Evolutionary conservation across 129 eudicot species (phyloP).

Genomic region (Oenanthe sinensis): DNA sequence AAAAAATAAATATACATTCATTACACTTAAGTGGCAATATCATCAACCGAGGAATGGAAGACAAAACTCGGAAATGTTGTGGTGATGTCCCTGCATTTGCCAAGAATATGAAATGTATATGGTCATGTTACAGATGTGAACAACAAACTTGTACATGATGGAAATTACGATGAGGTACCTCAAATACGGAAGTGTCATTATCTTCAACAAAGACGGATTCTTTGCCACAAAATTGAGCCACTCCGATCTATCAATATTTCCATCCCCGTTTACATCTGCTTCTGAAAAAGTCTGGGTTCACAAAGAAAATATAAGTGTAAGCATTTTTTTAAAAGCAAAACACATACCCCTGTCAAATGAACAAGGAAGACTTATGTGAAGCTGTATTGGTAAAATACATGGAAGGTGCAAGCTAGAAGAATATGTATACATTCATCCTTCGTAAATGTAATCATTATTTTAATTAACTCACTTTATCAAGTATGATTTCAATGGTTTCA

Average conservation of each 20-base stretch:
- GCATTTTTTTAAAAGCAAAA: background rate
- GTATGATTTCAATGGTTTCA: constrained; percentile 75
- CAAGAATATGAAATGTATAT: background rate
- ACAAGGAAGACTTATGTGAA: no score
- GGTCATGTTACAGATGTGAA: background rate
- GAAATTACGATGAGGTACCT: constrained; percentile 31
- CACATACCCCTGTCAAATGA: no score
- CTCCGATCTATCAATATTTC: constrained; percentile 76
- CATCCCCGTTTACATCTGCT: constrained; percentile 77
- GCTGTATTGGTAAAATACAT: background rate
- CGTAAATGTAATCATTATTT: background rate
- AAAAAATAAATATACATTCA: background rate
- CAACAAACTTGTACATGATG: background rate
- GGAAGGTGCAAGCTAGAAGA: background rate
- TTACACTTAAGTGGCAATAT: constrained; percentile 49
- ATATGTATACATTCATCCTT: background rate
- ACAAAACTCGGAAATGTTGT: constrained; percentile 94
- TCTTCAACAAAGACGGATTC: constrained; percentile 90
- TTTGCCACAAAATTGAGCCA: constrained; percentile 78
- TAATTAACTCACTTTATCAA: constrained; percentile 61
- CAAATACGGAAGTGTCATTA: constrained; percentile 93
- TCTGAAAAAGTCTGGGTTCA: constrained; percentile 66
- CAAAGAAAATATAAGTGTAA: background rate
- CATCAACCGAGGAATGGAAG: constrained; percentile 92
- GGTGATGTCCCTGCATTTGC: constrained; percentile 81